Evolutionary conservation across 2,329 filamentous ascomycete genomes (phyloP), one percentile per base, ranked within the genome.

Genomic region (Claviceps sp.): DNA sequence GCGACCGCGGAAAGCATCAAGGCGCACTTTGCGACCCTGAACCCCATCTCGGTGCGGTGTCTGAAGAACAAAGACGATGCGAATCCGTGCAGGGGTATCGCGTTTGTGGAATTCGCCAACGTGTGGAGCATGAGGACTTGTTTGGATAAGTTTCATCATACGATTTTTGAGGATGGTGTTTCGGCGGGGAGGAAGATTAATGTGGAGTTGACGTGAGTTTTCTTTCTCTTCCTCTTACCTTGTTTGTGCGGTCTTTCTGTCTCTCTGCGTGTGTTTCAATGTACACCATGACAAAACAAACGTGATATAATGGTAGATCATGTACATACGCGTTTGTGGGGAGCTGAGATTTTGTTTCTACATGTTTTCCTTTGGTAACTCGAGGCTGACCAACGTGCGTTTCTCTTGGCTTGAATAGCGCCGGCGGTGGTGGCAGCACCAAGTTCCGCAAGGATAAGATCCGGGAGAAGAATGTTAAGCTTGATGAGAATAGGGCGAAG

Each of bases 111-210:
- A 68, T 97, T 96, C 64, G 82, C 82, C 57, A 78, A 82, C 59
- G 94, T 84, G 70, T 86, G 90, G 68, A 81, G 85, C 64, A 94
- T 95, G 89, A 87, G 94, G 74, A 93, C 88, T 36, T 95, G 89
- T 63, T 75, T 97, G 55, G 87, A 90, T 68, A 81, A 89, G 57
- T 91, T 91, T 70, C 90, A 97, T 70, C 90, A 96, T 70, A 85
- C 81, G 54, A 76, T 77, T 57, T 94, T 96, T 64, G 68, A 74
- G 64, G 73, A 82, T 67, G 71, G 73, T 56, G 55, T 68, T 16
- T 73, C 70, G 43, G 65, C 72, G 16, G 71, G 82, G 49, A 76
- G 91, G 60, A 86, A 84, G 69, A 94, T 97, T 62, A 96, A 95
- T 64, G 87, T 96, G 26, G 91, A 96, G 70, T 70, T 97, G 58